Conservation (phyloP, 345 rosid species). For the Eucalyptus victrix region DNA sequence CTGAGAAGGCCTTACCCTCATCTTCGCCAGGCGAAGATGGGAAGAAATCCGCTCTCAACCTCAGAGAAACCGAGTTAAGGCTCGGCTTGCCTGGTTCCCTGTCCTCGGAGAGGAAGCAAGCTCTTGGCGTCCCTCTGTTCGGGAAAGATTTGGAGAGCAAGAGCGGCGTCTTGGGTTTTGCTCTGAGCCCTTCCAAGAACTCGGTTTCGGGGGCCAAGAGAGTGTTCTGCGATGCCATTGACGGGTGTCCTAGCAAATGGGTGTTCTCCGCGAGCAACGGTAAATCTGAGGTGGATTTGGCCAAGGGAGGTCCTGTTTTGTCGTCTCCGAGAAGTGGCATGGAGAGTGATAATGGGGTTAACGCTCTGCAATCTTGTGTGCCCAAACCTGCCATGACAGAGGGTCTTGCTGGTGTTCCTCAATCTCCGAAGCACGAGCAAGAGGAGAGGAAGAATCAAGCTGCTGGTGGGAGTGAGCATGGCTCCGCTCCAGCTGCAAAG, state of each 20-base stretch:
- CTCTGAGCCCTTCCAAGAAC: conserved; percentile 18
- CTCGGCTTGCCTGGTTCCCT: conserved; percentile 63
- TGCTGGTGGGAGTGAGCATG: conserved; percentile 20
- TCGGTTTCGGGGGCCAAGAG: conserved; percentile 54
- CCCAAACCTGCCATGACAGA: conserved; percentile 9
- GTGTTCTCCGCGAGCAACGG: conserved; percentile 9
- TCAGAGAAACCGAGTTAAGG: conserved; percentile 58
- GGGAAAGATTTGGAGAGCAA: conserved; percentile 30
- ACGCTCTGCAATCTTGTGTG: conserved; percentile 4
- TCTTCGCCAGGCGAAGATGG: conserved; percentile 12
- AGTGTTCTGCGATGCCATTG: conserved; percentile 57
- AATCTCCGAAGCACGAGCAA: conserved; percentile 13
- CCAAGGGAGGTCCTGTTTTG: neutral
- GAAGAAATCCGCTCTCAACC: conserved; percentile 13
- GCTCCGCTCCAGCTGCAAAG: conserved; percentile 50
- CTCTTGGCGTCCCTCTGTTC: conserved; percentile 31
- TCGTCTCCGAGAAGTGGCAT: conserved; percentile 23
- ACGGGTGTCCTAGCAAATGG: conserved; percentile 26
- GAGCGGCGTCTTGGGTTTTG: conserved; percentile 5
- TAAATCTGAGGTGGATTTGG: conserved; percentile 21
- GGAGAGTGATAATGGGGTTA: neutral
- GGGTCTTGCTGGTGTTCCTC: conserved; percentile 11
- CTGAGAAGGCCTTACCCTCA: conserved; percentile 14
- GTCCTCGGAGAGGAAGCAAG: conserved; percentile 38
- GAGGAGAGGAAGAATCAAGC: conserved; percentile 7